phyloP scores from a whole-genome alignment of 139 green algal genomes.

The Edaphochlamys debaryana region DNA sequence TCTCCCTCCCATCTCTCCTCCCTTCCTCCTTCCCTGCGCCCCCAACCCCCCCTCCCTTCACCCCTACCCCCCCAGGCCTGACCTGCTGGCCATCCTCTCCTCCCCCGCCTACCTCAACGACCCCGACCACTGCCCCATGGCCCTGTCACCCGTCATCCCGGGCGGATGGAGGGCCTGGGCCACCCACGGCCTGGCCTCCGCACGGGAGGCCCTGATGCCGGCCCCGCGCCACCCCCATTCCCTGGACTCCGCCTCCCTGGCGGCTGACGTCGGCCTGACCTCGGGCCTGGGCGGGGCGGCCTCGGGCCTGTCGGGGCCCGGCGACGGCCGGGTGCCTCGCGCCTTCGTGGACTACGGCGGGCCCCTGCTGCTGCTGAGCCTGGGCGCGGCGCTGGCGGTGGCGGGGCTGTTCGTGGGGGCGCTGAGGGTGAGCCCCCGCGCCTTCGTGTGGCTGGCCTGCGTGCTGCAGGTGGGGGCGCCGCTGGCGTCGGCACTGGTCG shows the following conservation, averaged over 20 bases:
- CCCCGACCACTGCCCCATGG: background rate
- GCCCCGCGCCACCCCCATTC: background rate
- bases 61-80: background rate
- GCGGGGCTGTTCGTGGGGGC: conserved; percentile 4
- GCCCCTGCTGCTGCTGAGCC: conserved; percentile 9
- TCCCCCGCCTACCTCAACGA: conserved; percentile 17
- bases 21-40: background rate
- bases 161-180: background rate
- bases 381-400: conserved; percentile 6
- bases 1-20: background rate
- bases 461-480: conserved; percentile 26
- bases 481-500: background rate
- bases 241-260: background rate
- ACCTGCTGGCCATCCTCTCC: background rate
- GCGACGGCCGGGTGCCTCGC: background rate
- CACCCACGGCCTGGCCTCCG: background rate
- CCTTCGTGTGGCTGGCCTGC: conserved; percentile 24
- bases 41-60: background rate
- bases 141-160: background rate
- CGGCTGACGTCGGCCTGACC: background rate
- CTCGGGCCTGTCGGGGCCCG: background rate
- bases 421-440: conserved; percentile 9
- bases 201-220: background rate
- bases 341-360: conserved; percentile 7
- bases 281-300: background rate